These are phyloP conservation scores for Aspergillus aculeatinus DNA, from an alignment of 2,329 filamentous ascomycete species.

Conservation along the genomic window DNA sequence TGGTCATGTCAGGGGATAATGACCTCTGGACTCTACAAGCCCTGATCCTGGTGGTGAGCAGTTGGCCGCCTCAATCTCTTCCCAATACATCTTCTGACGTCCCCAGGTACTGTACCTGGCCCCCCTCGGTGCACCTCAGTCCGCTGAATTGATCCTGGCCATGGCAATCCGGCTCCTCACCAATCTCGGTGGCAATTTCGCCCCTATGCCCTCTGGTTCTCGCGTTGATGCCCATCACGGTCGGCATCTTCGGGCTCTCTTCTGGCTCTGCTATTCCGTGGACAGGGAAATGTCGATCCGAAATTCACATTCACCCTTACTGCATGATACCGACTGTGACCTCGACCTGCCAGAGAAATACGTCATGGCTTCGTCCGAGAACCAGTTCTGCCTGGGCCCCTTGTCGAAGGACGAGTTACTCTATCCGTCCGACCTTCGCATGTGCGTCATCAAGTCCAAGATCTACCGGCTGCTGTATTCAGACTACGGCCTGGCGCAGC, in stretches of 20 bases:
- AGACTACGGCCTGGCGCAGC: conserved; percentile 6
- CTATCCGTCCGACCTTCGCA: conserved; percentile 25
- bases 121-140: conserved; percentile 25
- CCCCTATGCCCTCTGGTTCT: neutral
- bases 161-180: conserved; percentile 24
- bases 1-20: conserved; percentile 19
- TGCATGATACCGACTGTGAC: conserved; percentile 26
- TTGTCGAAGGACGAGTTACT: conserved; percentile 21
- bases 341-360: conserved; percentile 24
- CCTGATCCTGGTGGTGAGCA: conserved; percentile 23
- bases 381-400: conserved; percentile 20
- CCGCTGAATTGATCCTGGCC: conserved; percentile 23
- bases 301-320: conserved; percentile 20
- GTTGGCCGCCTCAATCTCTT: neutral
- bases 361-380: conserved; percentile 16
- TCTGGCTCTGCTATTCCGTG: conserved; percentile 27
- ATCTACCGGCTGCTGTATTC: conserved; percentile 25
- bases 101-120: conserved; percentile 22
- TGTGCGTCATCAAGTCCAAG: conserved; percentile 25
- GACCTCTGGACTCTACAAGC: conserved; percentile 25
- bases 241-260: conserved; percentile 23
- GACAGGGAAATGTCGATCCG: conserved; percentile 27
- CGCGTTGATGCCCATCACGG: neutral
- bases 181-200: conserved; percentile 20
- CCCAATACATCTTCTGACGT: neutral